These are phyloP conservation scores for Trichocladium antarcticum DNA, from an alignment of 495 filamentous ascomycete species.

Conservation along the genomic window DNA sequence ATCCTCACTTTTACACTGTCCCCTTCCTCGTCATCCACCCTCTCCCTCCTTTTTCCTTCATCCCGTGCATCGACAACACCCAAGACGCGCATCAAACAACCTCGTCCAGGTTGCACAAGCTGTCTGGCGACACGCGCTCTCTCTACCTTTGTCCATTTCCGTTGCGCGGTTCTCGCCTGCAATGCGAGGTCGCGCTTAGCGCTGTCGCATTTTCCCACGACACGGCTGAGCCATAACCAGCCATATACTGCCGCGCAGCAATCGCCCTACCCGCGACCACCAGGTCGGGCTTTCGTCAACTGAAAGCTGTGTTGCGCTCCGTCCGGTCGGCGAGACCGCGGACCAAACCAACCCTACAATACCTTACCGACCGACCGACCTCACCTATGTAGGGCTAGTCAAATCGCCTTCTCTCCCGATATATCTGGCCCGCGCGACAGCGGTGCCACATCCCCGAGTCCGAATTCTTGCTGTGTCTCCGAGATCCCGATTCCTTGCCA, in stretches of 20 bases:
- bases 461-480: slow-evolving; percentile 6
- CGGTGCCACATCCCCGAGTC: not conserved
- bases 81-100: slow-evolving; percentile 3
- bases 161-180: slow-evolving; percentile 19
- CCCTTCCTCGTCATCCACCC: slow-evolving; percentile 10
- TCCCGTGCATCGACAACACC: slow-evolving; percentile 13
- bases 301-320: not conserved
- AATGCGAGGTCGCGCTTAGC: slow-evolving; percentile 26
- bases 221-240: slow-evolving; percentile 6
- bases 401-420: not conserved
- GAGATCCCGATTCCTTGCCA: slow-evolving; percentile 14
- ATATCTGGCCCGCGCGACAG: not conserved
- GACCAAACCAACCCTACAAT: not conserved
- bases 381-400: no score
- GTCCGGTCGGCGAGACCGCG: not conserved
- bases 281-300: not conserved
- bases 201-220: slow-evolving; percentile 21
- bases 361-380: not conserved
- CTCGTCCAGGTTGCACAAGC: not conserved
- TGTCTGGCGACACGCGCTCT: slow-evolving; percentile 10
- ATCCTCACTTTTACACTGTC: slow-evolving; percentile 11
- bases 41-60: slow-evolving; percentile 4
- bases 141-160: slow-evolving; percentile 3
- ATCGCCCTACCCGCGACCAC: not conserved
- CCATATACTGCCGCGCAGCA: not conserved